Percentiles rank a stretch among this genome's conserved stretches.
Evolutionary conservation across 257 asterid genomes (phyloP).

Genomic region (Leonotis leonurus): DNA sequence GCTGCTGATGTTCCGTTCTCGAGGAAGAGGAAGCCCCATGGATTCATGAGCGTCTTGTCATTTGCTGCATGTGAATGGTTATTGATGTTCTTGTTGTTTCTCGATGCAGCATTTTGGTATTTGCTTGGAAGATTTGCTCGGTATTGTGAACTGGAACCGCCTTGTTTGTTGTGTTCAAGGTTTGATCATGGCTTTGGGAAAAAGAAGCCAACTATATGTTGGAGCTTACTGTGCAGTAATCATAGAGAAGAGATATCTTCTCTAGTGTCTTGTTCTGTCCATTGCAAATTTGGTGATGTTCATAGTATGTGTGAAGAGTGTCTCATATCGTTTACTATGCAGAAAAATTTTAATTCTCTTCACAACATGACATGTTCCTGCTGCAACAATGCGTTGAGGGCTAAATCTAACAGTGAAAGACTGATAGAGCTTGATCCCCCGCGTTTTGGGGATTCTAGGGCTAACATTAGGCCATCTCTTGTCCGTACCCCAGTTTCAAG

Average conservation of each 20-base stretch:
- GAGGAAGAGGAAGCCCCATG: conserved; percentile 30
- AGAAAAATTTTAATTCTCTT: conserved; percentile 29
- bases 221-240: conserved; percentile 38
- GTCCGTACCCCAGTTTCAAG: conserved; percentile 64
- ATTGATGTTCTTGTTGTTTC: conserved; percentile 57
- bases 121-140: conserved; percentile 49
- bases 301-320: conserved; percentile 67
- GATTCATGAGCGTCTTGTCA: conserved; percentile 52
- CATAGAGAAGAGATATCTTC: conserved; percentile 70
- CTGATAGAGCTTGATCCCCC: conserved; percentile 38
- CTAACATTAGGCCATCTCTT: conserved; percentile 65
- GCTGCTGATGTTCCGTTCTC: conserved; percentile 42
- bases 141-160: conserved; percentile 50
- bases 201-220: conserved; percentile 32
- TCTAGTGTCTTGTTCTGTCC: conserved; percentile 43
- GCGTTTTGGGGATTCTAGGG: conserved; percentile 70
- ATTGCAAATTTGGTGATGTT: conserved; percentile 51
- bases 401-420: conserved; percentile 49
- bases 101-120: conserved; percentile 52
- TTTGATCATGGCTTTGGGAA: conserved; percentile 33
- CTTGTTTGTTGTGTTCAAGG: conserved; percentile 74
- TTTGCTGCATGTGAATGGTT: conserved; percentile 85
- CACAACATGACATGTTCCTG: conserved; percentile 53
- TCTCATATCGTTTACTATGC: conserved; percentile 28
- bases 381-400: conserved; percentile 47